Conservation (phyloP, 176 grass and related monocot genomes). For the Musa troglodytarum region DNA sequence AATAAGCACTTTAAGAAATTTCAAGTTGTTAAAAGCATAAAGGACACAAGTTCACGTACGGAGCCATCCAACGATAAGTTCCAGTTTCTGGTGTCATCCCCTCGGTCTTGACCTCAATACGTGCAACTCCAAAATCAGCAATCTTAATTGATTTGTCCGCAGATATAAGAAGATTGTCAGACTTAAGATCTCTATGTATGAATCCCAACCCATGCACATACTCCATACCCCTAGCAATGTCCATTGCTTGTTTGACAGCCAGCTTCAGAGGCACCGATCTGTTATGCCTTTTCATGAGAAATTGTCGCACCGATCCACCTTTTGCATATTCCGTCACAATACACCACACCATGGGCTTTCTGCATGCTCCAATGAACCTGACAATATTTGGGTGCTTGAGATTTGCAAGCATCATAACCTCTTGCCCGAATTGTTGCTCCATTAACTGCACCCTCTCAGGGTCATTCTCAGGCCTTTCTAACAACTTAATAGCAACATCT, state of each 20-base stretch:
- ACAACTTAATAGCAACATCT: constrained; percentile 74
- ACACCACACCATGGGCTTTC: constrained; percentile 71
- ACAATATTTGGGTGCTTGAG: constrained; percentile 65
- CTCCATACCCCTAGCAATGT: constrained; percentile 71
- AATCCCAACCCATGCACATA: constrained; percentile 68
- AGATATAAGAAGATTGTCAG: constrained; percentile 64
- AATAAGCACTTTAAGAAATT: neutral
- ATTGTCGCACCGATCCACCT: constrained; percentile 68
- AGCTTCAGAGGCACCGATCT: constrained; percentile 60
- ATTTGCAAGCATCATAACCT: constrained; percentile 75
- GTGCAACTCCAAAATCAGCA: constrained; percentile 70
- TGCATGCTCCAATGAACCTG: constrained; percentile 68
- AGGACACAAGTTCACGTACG: constrained; percentile 34
- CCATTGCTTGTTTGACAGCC: constrained; percentile 60
- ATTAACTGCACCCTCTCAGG: constrained; percentile 42
- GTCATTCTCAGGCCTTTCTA: constrained; percentile 64
- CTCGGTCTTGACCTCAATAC: constrained; percentile 79
- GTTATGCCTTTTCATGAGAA: constrained; percentile 53
- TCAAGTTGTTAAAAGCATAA: neutral
- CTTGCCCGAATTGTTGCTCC: constrained; percentile 73
- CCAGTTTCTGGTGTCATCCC: constrained; percentile 96
- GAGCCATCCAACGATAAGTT: constrained; percentile 90
- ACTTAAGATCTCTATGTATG: constrained; percentile 73
- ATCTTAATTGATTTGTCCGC: constrained; percentile 74
- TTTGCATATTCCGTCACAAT: constrained; percentile 74